Evolutionary conservation across 2,329 filamentous ascomycete genomes (phyloP).

Genomic region (Beauveria brongniartii): DNA sequence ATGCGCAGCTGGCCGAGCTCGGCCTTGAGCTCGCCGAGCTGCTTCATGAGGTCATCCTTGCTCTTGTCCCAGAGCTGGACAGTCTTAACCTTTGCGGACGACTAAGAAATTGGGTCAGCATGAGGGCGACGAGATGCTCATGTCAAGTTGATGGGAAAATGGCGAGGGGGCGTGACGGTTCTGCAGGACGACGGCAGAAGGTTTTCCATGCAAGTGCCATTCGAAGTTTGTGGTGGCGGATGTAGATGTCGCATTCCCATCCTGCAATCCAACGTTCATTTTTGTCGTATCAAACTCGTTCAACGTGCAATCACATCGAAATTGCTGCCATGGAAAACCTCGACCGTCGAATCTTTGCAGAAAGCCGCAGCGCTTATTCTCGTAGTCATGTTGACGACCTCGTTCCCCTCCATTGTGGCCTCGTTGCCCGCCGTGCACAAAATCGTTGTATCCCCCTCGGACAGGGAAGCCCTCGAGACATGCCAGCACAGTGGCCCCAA

Average conservation of each 20-base stretch:
- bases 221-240: not conserved
- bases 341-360: not conserved
- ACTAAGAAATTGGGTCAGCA: conserved; percentile 22
- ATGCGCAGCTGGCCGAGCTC: conserved; percentile 95
- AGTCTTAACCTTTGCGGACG: conserved; percentile 75
- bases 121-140: not conserved
- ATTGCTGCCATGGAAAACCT: not conserved
- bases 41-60: conserved; percentile 97
- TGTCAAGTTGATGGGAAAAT: not conserved
- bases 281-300: not conserved
- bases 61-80: conserved; percentile 96
- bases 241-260: not conserved
- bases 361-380: not conserved
- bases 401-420: not conserved
- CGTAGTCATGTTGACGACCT: not conserved
- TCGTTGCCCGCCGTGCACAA: not conserved
- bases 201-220: not conserved
- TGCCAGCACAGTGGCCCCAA: no score
- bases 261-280: not conserved
- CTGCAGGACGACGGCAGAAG: not conserved
- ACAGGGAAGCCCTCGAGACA: not conserved
- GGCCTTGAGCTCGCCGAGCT: conserved; percentile 89
- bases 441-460: not conserved
- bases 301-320: not conserved
- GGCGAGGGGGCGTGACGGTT: not conserved